Evolutionary conservation across 345 rosid species (phyloP), one percentile per base, ranked within the genome.

Genomic region (Citrus glauca): DNA sequence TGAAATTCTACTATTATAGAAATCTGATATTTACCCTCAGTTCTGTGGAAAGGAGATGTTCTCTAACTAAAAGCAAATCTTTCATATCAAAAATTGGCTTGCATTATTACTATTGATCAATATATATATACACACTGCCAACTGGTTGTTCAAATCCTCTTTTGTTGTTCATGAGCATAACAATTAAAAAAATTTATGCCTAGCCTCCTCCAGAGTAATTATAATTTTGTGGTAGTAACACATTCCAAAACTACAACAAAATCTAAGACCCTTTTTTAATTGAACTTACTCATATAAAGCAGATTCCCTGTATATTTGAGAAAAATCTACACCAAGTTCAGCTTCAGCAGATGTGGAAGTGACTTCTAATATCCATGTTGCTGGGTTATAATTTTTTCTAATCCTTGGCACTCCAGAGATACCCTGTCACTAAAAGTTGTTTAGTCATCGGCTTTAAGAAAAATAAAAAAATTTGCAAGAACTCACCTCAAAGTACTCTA

Each of bases 311-410:
- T 90, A 94, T 67, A 85, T 81, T 78, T 86, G 67, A 20, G 85
- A 88, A 71, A 89, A 94, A 85, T 93, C 97, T 5, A 89, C 59
- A n/a, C 89, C 84, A 42, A 87, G 89, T 63, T 91, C 89, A 69
- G 73, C 65, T 85, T 94, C 97, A 24, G 87, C 78, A 5, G 91
- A 90, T 67, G 78, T 73, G 67, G 91, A 91, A 79, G 94, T 86
- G 42, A 89, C 86, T 50, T 91, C 96, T 73, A 94, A 72, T 89
- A 92, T 86, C 97, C 97, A 94, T 66, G 97, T 92, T 48, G 94
- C 91, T 28, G 98, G 98, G 79, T 94, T 94, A 73, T 83, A 84
- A 59, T 88, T 93, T 59, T 88, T 85, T 82, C 68, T 89, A 24
- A 91, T 91, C 80, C 89, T 90, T 1, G 85, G 75, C 76, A 88